Base-by-base conservation (phyloP, 345 rosid species). In the Anacardium occidentale region DNA sequence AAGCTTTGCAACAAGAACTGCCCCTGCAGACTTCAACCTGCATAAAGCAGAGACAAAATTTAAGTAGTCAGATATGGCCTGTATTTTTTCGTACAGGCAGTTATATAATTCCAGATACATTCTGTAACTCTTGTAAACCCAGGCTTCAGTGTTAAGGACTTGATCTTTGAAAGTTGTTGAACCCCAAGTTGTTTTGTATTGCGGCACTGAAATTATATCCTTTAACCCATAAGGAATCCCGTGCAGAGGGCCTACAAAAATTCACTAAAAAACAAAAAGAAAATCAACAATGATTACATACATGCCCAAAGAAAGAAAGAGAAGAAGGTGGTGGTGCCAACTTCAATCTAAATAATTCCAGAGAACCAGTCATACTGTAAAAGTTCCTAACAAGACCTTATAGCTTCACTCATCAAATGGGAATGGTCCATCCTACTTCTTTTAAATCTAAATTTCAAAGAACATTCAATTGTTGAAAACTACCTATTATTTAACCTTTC, bases 191-290 rank as follows among this genome's bases (percentile, higher is more conserved):
- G 97, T 94, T 75, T 75, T 90, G 85, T 91, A 91, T 32, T 78
- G 83, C 0, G 93, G 94, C 69, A 91, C 97, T 0, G 93, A 75
- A 32, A 90, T 80, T 74, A 86, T 91, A 79, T 94, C 97, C 79
- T 94, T 94, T 78, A 94, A 71, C 45, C 98, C 94, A 73, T 88
- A 93, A 77, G 97, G 98, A 52, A 93, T 90, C 66, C 98, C 96
- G 53, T 93, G 94, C 70, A 94, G 97, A 77, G 98, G 94, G 81
- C 98, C 97, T 91, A 73, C 18, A 55, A 70, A 24, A 45, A 60
- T 44, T 58, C 26, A 54, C 3, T 37, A 62, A 3, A 42, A 37
- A 45, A 66, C 29, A 54, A 44, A 47, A 25, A 61, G 58, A 63
- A 54, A 45, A 17, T 72, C 9, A 53, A 47, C 34, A 32, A 70